Evolutionary conservation across 495 filamentous ascomycete species (phyloP), one percentile per base, ranked within the genome.

Genomic region (Penicillium diatomitis): DNA sequence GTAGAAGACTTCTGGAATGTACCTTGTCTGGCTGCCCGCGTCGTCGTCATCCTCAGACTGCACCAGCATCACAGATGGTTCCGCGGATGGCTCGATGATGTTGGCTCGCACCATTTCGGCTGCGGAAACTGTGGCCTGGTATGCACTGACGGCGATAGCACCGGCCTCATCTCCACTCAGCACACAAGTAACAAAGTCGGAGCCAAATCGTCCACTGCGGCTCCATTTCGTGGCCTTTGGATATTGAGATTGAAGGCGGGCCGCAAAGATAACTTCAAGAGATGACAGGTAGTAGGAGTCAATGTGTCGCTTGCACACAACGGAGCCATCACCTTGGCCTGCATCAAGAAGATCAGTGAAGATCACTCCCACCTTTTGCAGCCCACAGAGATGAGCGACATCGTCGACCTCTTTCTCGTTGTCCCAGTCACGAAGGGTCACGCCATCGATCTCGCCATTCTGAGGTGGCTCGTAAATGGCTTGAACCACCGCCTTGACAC

Each of bases 1-100:
- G 67, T 90, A 99, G 70, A 97, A 97, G 10, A 99, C 92, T 54
- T 99, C 92, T 3, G 94, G 92, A 38, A 97, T 95, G 60, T 99
- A 99, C 41, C 90, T 78, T 29, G 84, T 84, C 47, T 78, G 82
- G 65, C 78, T 86, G n/a, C 67, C 70, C 30, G 68, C 71, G 48
- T 75, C 80, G 46, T 90, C 85, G 34, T 90, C 86, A 41, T 95
- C 88, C 62, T 96, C 92, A 30, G 85, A 85, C 49, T 88, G 88
- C 8, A 99, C 91, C 34, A 99, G 79, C 92, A 99, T 96, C 40
- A 91, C 83, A 6, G 74, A 78, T 3, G 92, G 92, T 48, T 97
- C 92, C 12, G 92, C 90, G 4, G 86, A 96, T 3, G 92, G 88
- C 56, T 99, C 92, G 48, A 97, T 77, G 54, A 99, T 95, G 57